These are phyloP conservation scores for Ophiocordyceps camponoti-rufipedis DNA, from an alignment of 2,329 filamentous ascomycete species.

Conservation along the genomic window DNA sequence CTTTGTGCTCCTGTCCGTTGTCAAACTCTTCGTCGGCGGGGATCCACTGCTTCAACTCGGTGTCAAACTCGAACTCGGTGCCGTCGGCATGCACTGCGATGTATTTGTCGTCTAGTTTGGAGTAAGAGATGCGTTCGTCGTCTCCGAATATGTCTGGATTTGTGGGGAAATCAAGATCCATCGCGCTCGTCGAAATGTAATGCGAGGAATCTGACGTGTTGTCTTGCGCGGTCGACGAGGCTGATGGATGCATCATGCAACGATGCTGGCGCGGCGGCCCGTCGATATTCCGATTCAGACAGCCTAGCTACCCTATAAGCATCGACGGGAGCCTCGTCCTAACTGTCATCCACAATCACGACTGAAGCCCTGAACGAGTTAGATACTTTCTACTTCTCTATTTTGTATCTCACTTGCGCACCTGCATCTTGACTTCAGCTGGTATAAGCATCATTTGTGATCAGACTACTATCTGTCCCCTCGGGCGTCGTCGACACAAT, in stretches of 20 bases:
- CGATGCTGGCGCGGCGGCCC: neutral
- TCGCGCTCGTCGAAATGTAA: constrained; percentile 2
- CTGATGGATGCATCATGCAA: neutral
- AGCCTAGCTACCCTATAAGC: neutral
- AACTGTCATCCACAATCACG: too few species aligned
- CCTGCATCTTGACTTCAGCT: too few species aligned
- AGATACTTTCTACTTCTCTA: too few species aligned
- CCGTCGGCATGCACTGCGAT: constrained; percentile 73
- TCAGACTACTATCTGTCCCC: too few species aligned
- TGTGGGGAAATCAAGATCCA: constrained; percentile 30
- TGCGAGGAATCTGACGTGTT: neutral
- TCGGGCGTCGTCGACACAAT: too few species aligned
- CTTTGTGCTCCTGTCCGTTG: constrained; percentile 17
- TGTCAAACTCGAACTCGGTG: constrained; percentile 69
- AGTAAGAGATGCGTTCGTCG: constrained; percentile 74
- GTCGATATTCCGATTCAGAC: neutral
- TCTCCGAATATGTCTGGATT: constrained; percentile 51
- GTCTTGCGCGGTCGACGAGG: neutral
- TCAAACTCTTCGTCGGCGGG: constrained; percentile 31
- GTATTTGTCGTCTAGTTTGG: constrained; percentile 65
- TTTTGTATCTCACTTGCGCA: too few species aligned
- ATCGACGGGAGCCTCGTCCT: too few species aligned
- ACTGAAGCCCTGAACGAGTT: too few species aligned
- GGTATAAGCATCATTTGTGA: too few species aligned
- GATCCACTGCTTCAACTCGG: constrained; percentile 55